phyloP scores from a whole-genome alignment of 192 early-diverging fungal genomes.

The Entophlyctis helioformis region DNA sequence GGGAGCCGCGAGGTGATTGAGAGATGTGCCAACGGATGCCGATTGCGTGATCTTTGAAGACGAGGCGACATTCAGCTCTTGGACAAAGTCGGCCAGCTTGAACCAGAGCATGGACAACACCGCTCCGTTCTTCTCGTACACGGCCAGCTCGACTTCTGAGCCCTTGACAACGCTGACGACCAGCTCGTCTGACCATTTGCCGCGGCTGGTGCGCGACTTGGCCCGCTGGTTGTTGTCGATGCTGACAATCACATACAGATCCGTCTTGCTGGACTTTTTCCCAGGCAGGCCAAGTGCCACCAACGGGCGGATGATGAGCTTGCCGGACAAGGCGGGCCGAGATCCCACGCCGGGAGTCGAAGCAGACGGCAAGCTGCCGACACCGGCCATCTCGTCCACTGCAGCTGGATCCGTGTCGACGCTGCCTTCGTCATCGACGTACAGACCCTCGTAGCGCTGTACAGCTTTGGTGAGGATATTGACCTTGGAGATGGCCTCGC shows the following conservation, averaged over 20 bases:
- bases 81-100: slow-evolving; percentile 84
- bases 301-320: slow-evolving; percentile 20
- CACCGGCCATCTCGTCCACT: too few species aligned
- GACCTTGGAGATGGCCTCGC: slow-evolving; percentile 33
- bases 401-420: too few species aligned
- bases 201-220: slow-evolving; percentile 46
- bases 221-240: slow-evolving; percentile 73
- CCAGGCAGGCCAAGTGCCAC: slow-evolving; percentile 26
- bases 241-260: slow-evolving; percentile 66
- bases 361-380: slow-evolving; percentile 1
- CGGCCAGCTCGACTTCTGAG: slow-evolving; percentile 81
- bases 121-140: slow-evolving; percentile 66
- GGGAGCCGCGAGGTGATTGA: slow-evolving; percentile 3
- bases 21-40: too few species aligned
- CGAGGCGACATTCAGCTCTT: too few species aligned
- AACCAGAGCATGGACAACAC: slow-evolving; percentile 87
- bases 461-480: slow-evolving; percentile 29
- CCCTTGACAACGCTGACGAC: slow-evolving; percentile 81
- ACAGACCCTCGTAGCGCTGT: slow-evolving; percentile 77
- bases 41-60: too few species aligned
- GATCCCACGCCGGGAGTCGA: neutral
- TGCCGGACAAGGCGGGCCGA: neutral
- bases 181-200: slow-evolving; percentile 78
- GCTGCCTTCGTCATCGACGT: slow-evolving; percentile 56
- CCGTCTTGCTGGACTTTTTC: slow-evolving; percentile 39